Evolutionary conservation across 2,329 filamentous ascomycete species (phyloP).

Genomic region (Colletotrichum liriopes): DNA sequence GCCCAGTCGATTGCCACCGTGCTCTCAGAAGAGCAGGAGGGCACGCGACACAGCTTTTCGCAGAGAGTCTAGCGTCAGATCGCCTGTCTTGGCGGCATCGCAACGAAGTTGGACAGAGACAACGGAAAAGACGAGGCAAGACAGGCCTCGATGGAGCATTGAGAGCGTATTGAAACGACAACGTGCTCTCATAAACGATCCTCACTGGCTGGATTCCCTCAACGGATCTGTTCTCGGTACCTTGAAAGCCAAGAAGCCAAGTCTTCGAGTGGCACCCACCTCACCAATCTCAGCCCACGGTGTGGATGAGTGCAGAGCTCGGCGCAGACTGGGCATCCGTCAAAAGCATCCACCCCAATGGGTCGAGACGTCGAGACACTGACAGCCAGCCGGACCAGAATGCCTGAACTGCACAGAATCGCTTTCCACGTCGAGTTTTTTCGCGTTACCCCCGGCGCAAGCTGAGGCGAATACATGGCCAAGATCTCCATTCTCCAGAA

Average conservation of each 20-base stretch:
- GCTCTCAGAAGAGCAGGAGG: constrained; percentile 31
- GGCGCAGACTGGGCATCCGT: constrained; percentile 41
- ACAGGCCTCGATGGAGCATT: not conserved
- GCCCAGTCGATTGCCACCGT: constrained; percentile 35
- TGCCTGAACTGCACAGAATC: not conserved
- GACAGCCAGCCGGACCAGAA: not conserved
- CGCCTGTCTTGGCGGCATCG: constrained; percentile 30
- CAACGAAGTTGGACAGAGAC: not conserved
- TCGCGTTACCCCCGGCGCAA: not conserved
- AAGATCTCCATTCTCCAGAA: not conserved
- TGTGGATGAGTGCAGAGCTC: constrained; percentile 35
- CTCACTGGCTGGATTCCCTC: constrained; percentile 27
- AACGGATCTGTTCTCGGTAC: constrained; percentile 25
- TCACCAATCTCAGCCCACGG: constrained; percentile 29
- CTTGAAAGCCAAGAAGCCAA: constrained; percentile 41
- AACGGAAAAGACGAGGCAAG: not conserved
- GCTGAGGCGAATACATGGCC: constrained; percentile 14
- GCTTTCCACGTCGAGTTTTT: not conserved
- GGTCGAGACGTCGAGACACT: constrained; percentile 1
- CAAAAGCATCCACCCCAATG: constrained; percentile 32
- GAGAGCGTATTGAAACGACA: constrained; percentile 29
- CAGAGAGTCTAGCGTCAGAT: constrained; percentile 27
- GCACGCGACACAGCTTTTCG: constrained; percentile 32
- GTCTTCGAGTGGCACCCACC: constrained; percentile 21
- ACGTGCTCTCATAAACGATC: constrained; percentile 21